Conservation (phyloP, 306 rosid species). For the Ziziphus jujuba region DNA sequence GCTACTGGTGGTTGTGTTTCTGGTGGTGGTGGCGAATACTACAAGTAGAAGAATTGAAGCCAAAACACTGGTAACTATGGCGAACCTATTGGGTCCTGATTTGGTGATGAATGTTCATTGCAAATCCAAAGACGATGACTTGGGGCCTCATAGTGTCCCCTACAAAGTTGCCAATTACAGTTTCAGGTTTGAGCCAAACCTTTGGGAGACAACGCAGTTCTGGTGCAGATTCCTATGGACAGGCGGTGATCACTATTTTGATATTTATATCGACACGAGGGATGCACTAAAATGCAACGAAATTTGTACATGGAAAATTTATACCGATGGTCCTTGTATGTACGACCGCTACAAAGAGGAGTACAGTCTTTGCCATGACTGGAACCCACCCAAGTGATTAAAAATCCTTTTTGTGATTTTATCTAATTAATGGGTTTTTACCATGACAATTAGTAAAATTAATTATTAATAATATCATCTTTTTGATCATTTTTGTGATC, state of each 20-base stretch:
- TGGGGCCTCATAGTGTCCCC: background rate
- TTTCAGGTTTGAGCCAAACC: background rate
- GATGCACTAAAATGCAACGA: background rate
- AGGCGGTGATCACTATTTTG: background rate
- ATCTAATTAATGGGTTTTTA: too few species aligned
- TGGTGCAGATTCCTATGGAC: background rate
- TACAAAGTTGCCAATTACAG: background rate
- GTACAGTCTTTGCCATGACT: too few species aligned
- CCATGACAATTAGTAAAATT: too few species aligned
- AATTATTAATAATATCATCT: too few species aligned
- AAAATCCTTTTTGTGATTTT: too few species aligned
- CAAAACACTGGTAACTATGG: too few species aligned
- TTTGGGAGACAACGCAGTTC: background rate
- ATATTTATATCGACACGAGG: background rate
- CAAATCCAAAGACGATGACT: background rate
- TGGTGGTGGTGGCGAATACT: too few species aligned
- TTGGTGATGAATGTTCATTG: background rate
- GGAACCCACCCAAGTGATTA: too few species aligned
- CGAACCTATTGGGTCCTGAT: background rate
- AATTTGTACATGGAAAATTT: background rate
- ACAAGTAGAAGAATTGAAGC: too few species aligned
- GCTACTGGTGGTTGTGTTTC: too few species aligned
- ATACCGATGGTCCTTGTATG: constrained; percentile 6
- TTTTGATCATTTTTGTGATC: too few species aligned
- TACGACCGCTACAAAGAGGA: background rate